Base-by-base conservation (phyloP, 371 early-diverging fungal species). In the Mortierella sp. region DNA sequence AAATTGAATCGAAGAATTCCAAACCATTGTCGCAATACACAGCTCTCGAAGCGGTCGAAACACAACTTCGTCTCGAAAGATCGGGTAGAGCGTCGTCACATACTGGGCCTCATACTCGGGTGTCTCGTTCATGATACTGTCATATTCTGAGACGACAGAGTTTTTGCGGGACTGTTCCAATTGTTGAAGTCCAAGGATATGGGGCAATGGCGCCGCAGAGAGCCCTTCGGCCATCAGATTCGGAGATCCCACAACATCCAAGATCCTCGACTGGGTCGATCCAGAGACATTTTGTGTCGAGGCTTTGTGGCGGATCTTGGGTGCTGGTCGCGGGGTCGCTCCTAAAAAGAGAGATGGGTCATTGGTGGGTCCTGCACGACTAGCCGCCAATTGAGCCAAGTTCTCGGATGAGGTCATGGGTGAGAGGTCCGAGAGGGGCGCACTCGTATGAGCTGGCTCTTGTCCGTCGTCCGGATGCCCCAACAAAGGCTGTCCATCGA, bases 1-100 rank as follows among this genome's bases (percentile, higher is more conserved):
- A 44, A 77, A 77, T 28, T 77, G 72, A n/a, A 77, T 72, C 4
- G 79, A 77, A 30, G 79, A 77, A 23, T 77, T 77, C 79, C 79
- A 77, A 25, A 68, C 68, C 72, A 77, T 68, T 25, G 72, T 72
- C 19, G 79, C 72, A 9, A 77, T 64, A 46, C 79, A 77, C n/a
- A 77, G 72, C 63, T 77, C 79, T 3, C 79, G 72, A 3, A 77
- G 57, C 30, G 72, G 72, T 21, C 79, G 61, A 44, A 77, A 77
- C 9, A 72, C 65, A 28, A 77, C 72, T 44, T 77, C 79, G 26
- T 77, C 79, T 0, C 79, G 79, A 55, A 58, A 68, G 48, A 67
- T 53, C 6, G 79, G 79, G 69, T 77, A 77, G 61, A 77, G 23
- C 59, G 79, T 60, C 25, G 79, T 77, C 2, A 69, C 72, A 45